Evolutionary conservation across 345 rosid species (phyloP).

Genomic region (Hypericum perforatum): DNA sequence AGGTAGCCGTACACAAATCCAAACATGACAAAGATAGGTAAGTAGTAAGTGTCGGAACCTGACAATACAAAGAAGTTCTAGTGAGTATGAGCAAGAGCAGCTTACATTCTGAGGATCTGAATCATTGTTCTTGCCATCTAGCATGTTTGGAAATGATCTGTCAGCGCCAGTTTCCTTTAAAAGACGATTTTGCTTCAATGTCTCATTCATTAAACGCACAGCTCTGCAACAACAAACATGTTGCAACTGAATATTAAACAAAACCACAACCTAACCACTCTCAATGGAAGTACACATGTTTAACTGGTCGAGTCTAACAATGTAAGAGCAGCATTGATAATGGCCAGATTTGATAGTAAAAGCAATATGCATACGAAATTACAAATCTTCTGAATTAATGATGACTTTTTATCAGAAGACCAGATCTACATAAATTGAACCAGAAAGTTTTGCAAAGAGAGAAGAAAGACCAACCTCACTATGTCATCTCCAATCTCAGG

Average conservation of each 20-base stretch:
- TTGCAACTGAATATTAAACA: neutral
- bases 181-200: conserved; percentile 83
- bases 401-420: no score
- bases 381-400: no score
- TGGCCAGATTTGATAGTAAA: no score
- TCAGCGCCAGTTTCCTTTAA: conserved; percentile 47
- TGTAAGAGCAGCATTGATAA: no score
- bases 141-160: conserved; percentile 36
- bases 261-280: neutral
- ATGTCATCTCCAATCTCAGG: conserved; percentile 98
- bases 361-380: no score
- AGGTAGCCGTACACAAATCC: no score
- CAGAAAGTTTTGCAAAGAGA: neutral
- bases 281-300: neutral
- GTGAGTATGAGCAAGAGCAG: conserved; percentile 3
- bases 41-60: neutral
- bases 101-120: conserved; percentile 52
- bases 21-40: neutral
- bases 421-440: no score
- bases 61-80: neutral
- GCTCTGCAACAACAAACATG: conserved; percentile 56
- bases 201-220: conserved; percentile 93
- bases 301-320: neutral
- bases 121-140: conserved; percentile 27
- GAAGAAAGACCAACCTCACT: conserved; percentile 57